phyloP scores from a whole-genome alignment of 2,329 filamentous ascomycete species.

The Tolypocladium cylindrosporum region DNA sequence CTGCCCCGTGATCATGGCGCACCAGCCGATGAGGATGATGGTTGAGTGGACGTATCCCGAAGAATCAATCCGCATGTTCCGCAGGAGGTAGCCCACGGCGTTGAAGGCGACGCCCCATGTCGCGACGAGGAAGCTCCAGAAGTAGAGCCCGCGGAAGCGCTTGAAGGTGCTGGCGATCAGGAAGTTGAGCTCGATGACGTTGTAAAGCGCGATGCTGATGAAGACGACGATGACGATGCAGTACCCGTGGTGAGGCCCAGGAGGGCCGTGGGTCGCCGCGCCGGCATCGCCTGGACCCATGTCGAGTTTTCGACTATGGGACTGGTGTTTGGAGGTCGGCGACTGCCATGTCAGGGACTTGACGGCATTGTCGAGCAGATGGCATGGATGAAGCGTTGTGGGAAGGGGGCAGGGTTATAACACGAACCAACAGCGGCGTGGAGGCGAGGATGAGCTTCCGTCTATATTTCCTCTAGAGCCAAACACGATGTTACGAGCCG shows the following conservation, averaged over 20 bases:
- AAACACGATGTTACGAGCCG: background rate
- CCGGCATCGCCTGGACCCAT: background rate
- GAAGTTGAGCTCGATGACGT: constrained; percentile 17
- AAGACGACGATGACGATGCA: constrained; percentile 10
- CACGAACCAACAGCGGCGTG: background rate
- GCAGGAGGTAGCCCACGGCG: constrained; percentile 34
- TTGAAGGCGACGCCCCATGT: constrained; percentile 20
- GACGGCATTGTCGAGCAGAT: background rate
- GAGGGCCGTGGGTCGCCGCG: background rate
- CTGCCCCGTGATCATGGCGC: constrained; percentile 50
- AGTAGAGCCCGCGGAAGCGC: constrained; percentile 17
- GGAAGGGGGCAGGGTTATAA: background rate
- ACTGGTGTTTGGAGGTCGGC: background rate
- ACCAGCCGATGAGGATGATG: constrained; percentile 20
- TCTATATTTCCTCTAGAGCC: background rate
- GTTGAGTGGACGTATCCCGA: constrained; percentile 12
- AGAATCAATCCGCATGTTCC: constrained; percentile 13
- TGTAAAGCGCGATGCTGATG: constrained; percentile 15
- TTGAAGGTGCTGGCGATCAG: constrained; percentile 17
- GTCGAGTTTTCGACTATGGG: background rate
- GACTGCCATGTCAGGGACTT: background rate
- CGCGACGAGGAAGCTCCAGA: constrained; percentile 19
- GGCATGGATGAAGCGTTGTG: background rate
- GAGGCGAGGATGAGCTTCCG: background rate
- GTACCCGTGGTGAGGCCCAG: background rate